Conservation (phyloP, 1,139 yeast genomes). For the Nakaseomyces uthaithaninus region DNA sequence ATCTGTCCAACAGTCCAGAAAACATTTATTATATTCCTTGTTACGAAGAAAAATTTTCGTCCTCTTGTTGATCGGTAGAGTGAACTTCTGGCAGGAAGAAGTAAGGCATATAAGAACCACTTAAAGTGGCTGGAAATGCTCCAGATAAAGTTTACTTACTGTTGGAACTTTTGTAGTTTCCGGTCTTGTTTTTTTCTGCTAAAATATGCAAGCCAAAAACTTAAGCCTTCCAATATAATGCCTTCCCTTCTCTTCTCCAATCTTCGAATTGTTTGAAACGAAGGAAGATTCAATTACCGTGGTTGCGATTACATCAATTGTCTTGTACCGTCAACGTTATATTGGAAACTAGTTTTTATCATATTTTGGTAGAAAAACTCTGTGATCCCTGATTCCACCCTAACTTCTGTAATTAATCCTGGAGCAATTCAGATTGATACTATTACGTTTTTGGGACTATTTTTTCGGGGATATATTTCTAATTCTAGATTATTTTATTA, state of each 20-base stretch:
- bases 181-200: slow-evolving; percentile 5
- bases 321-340: slow-evolving; percentile 12
- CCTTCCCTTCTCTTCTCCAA: slow-evolving; percentile 1
- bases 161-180: slow-evolving; percentile 7
- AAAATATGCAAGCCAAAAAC: slow-evolving; percentile 4
- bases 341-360: slow-evolving; percentile 16
- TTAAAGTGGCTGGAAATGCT: too few species aligned
- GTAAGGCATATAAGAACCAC: too few species aligned
- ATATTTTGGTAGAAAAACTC: slow-evolving; percentile 11
- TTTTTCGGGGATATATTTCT: slow-evolving; percentile 8
- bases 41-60: neutral
- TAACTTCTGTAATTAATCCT: slow-evolving; percentile 12
- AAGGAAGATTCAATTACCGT: slow-evolving; percentile 10
- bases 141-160: too few species aligned
- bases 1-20: neutral
- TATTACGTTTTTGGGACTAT: slow-evolving; percentile 6
- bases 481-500: neutral
- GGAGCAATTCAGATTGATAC: slow-evolving; percentile 8
- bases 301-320: slow-evolving; percentile 16
- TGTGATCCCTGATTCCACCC: slow-evolving; percentile 8
- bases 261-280: neutral
- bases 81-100: too few species aligned
- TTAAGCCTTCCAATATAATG: slow-evolving; percentile 9
- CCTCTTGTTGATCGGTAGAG: too few species aligned
- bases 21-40: too few species aligned